Conservation (phyloP, 1,284 basidiomycete species). For the Puccinia triticina region DNA sequence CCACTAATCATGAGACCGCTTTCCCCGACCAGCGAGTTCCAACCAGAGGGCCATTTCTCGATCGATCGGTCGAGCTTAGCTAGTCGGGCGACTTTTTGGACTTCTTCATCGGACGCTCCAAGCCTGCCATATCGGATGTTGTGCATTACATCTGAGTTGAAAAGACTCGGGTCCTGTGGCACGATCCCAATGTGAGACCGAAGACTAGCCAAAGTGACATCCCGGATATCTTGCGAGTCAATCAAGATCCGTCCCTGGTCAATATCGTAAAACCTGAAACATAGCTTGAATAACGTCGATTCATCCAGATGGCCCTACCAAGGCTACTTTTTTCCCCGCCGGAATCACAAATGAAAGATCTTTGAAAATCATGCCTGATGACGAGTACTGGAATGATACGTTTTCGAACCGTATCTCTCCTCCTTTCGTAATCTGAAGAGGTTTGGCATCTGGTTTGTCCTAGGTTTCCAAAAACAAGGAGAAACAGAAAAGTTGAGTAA, state of each 20-base stretch:
- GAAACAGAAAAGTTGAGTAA: background rate
- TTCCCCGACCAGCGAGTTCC: slow-evolving; percentile 47
- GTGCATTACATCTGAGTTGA: slow-evolving; percentile 46
- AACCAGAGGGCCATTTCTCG: slow-evolving; percentile 33
- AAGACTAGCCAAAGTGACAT: slow-evolving; percentile 39
- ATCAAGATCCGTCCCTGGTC: slow-evolving; percentile 46
- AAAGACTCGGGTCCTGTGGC: slow-evolving; percentile 50
- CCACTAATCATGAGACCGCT: slow-evolving; percentile 50
- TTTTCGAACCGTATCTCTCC: slow-evolving; percentile 51
- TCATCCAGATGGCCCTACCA: slow-evolving; percentile 52
- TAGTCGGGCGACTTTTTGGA: slow-evolving; percentile 36
- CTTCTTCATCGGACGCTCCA: slow-evolving; percentile 44
- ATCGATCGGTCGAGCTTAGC: slow-evolving; percentile 44
- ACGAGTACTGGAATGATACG: slow-evolving; percentile 44
- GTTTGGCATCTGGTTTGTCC: slow-evolving; percentile 44
- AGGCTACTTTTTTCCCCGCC: slow-evolving; percentile 49
- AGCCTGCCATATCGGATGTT: slow-evolving; percentile 49
- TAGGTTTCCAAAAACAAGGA: background rate
- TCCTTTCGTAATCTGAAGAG: slow-evolving; percentile 38
- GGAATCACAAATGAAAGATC: slow-evolving; percentile 50
- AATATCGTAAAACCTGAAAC: slow-evolving; percentile 51
- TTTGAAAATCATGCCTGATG: slow-evolving; percentile 35
- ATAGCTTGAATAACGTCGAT: slow-evolving; percentile 50
- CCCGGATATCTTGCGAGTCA: slow-evolving; percentile 50
- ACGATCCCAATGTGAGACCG: slow-evolving; percentile 48